Evolutionary conservation across 371 early-diverging fungal genomes (phyloP).

Genomic region (Zancudomyces culisetae): DNA sequence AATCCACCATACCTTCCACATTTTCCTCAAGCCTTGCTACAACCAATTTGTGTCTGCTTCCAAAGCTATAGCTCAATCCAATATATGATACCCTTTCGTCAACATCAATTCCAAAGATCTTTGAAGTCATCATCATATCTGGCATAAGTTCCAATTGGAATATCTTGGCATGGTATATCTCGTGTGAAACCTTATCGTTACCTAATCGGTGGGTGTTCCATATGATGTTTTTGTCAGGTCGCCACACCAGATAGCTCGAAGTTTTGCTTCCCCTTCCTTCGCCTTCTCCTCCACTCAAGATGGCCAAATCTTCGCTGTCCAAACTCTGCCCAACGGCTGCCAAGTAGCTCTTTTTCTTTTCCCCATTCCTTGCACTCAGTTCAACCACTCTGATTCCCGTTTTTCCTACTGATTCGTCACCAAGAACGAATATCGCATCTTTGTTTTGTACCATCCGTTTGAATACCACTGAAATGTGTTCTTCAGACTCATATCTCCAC

Average conservation of each 20-base stretch:
- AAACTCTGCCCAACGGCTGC: slow-evolving; percentile 8
- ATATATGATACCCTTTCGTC: slow-evolving; percentile 11
- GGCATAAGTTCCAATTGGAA: slow-evolving; percentile 23
- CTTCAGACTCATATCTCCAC: not conserved
- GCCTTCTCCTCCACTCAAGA: slow-evolving; percentile 1
- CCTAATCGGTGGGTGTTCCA: slow-evolving; percentile 21
- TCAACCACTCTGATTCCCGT: not conserved
- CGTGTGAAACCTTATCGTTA: slow-evolving; percentile 10
- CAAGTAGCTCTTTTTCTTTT: slow-evolving; percentile 6
- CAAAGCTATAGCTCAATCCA: slow-evolving; percentile 10
- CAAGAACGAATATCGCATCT: not conserved
- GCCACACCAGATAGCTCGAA: slow-evolving; percentile 17
- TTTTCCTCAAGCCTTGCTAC: slow-evolving; percentile 13
- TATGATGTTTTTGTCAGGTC: slow-evolving; percentile 16
- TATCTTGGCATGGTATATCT: slow-evolving; percentile 19
- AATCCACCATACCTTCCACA: slow-evolving; percentile 8
- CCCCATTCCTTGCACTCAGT: not conserved
- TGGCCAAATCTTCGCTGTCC: slow-evolving; percentile 7
- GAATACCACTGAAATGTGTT: not conserved
- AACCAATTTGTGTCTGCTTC: slow-evolving; percentile 10
- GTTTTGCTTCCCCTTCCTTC: too few relatives aligned
- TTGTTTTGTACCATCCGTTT: not conserved
- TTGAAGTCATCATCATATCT: slow-evolving; percentile 18
- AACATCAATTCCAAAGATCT: slow-evolving; percentile 7
- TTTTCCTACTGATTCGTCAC: not conserved